Evolutionary conservation across 306 rosid species (phyloP).

Genomic region (Pterocarpus santalinus): DNA sequence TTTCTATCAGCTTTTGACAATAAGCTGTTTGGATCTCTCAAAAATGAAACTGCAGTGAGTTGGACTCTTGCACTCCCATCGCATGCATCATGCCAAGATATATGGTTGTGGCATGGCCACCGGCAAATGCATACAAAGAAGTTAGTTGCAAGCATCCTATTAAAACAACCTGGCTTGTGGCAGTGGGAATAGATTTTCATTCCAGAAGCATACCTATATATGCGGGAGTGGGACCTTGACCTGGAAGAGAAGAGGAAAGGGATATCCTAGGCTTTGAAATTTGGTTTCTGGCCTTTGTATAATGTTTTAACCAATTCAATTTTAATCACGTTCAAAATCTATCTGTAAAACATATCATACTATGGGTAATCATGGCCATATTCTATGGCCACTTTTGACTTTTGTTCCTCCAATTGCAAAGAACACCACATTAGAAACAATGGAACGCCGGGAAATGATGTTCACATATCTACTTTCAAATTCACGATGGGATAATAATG

Average conservation of each 20-base stretch:
- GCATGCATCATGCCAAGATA: background rate
- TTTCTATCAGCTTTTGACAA: slow-evolving; percentile 35
- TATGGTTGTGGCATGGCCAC: slow-evolving; percentile 8
- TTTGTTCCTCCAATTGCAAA: background rate
- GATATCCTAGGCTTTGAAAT: background rate
- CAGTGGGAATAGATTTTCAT: slow-evolving; percentile 18
- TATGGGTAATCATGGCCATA: background rate
- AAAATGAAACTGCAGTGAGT: background rate
- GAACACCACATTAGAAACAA: background rate
- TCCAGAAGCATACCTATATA: background rate
- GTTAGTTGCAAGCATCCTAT: slow-evolving; percentile 31
- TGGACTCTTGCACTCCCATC: slow-evolving; percentile 37
- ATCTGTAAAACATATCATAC: background rate
- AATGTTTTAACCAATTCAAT: background rate
- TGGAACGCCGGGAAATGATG: slow-evolving; percentile 10
- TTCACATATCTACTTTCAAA: slow-evolving; percentile 10
- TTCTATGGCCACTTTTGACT: slow-evolving; percentile 23
- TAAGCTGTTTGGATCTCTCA: slow-evolving; percentile 25
- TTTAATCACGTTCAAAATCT: background rate
- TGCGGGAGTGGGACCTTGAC: slow-evolving; percentile 15
- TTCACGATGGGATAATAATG: background rate
- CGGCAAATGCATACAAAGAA: slow-evolving; percentile 9
- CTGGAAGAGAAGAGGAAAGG: slow-evolving; percentile 3
- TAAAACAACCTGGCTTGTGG: slow-evolving; percentile 15
- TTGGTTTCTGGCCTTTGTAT: background rate